phyloP scores from a whole-genome alignment of 2,329 filamentous ascomycete genomes.

The Phaeosphaeriaceae sp. region DNA sequence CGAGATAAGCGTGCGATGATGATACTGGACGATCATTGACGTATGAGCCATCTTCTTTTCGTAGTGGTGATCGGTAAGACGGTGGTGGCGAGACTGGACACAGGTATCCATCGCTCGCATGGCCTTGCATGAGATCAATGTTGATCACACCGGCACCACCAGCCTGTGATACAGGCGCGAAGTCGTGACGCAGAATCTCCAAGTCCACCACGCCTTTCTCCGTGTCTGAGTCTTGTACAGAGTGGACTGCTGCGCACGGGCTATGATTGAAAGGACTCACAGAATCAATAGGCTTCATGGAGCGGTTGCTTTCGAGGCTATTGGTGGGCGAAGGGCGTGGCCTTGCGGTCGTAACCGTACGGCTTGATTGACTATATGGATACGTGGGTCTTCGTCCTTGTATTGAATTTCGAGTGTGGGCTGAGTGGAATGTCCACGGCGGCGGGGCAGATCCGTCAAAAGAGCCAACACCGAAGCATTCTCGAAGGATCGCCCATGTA shows the following conservation, averaged over 20 bases:
- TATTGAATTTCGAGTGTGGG: conserved; percentile 21
- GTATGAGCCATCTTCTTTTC: conserved; percentile 19
- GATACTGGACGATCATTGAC: conserved; percentile 16
- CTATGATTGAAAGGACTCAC: conserved; percentile 14
- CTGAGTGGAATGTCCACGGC: conserved; percentile 38
- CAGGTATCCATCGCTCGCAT: background rate
- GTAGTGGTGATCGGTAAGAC: conserved; percentile 1
- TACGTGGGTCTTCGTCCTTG: conserved; percentile 30
- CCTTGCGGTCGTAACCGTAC: conserved; percentile 8
- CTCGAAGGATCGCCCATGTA: conserved; percentile 59
- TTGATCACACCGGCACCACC: conserved; percentile 2
- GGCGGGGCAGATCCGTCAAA: conserved; percentile 40
- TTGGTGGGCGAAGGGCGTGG: conserved; percentile 9
- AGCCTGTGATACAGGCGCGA: conserved; percentile 11
- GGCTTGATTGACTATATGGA: conserved; percentile 12
- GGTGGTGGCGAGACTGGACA: conserved; percentile 11
- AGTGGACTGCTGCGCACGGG: conserved; percentile 6
- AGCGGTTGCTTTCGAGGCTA: conserved; percentile 15
- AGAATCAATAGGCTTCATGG: conserved; percentile 20
- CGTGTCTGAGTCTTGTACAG: conserved; percentile 13
- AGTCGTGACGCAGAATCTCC: conserved; percentile 22
- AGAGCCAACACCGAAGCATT: conserved; percentile 52
- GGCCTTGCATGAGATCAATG: conserved; percentile 19
- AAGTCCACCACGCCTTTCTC: conserved; percentile 13
- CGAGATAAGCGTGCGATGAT: conserved; percentile 14